phyloP scores from a whole-genome alignment of 164 flowering plant genomes.

The Dillenia turbinata region DNA sequence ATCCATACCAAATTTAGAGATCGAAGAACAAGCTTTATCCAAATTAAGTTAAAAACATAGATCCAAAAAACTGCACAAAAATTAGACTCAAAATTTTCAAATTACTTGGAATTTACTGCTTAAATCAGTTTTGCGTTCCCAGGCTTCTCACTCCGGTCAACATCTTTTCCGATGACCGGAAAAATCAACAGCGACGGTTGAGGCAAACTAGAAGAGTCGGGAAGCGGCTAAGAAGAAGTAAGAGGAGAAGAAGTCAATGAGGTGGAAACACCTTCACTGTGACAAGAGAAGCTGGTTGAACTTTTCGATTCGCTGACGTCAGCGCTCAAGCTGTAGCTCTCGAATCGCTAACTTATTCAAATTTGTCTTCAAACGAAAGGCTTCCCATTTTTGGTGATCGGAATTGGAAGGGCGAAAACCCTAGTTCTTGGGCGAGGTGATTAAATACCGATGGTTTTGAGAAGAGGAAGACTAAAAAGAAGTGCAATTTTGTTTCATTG shows the following conservation, averaged over 20 bases:
- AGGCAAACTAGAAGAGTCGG: background rate
- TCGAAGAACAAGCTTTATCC: too few species aligned
- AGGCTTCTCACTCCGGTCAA: conserved; percentile 39
- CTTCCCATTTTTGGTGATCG: conserved; percentile 19
- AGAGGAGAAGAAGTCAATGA: conserved; percentile 34
- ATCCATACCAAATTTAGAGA: too few species aligned
- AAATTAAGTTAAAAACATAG: background rate
- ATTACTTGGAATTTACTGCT: conserved; percentile 22
- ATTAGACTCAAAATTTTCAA: too few species aligned
- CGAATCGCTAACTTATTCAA: conserved; percentile 35
- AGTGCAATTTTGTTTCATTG: too few species aligned
- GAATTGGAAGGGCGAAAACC: too few species aligned
- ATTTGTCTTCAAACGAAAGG: conserved; percentile 38
- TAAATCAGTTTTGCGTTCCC: conserved; percentile 27
- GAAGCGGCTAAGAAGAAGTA: conserved; percentile 6
- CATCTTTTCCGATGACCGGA: conserved; percentile 48
- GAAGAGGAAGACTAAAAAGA: too few species aligned
- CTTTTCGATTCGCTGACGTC: conserved; percentile 72
- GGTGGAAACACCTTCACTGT: conserved; percentile 31
- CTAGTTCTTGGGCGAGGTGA: too few species aligned
- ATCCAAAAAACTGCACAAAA: too few species aligned
- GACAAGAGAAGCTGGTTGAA: conserved; percentile 42
- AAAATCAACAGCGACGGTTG: conserved; percentile 26
- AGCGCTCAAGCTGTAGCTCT: conserved; percentile 61
- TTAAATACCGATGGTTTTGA: too few species aligned